Percentiles rank a stretch among this genome's conserved stretches.
Conservation (phyloP, 768 basidiomycete species). For the Lactifluus pinguis region DNA sequence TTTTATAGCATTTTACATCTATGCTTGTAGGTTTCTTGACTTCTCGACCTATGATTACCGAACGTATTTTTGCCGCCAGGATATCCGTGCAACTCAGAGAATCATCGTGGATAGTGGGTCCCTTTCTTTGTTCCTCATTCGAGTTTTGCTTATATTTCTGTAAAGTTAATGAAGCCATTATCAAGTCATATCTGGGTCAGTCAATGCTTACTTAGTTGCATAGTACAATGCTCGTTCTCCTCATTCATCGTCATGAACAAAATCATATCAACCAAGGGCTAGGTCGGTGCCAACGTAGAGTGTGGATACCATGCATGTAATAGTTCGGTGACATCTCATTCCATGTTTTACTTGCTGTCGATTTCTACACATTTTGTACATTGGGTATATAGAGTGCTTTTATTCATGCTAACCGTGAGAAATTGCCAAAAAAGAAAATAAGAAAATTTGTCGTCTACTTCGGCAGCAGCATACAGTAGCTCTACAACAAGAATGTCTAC, state of each 20-base stretch:
- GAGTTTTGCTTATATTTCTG: neutral
- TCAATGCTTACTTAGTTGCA: slow-evolving; percentile 20
- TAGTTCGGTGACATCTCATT: neutral
- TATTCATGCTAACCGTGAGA: slow-evolving; percentile 4
- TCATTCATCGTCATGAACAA: neutral
- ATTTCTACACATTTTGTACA: slow-evolving; percentile 2
- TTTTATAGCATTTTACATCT: slow-evolving; percentile 53
- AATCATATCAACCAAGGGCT: neutral
- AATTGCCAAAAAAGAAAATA: neutral
- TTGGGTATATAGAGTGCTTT: neutral
- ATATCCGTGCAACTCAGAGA: slow-evolving; percentile 18
- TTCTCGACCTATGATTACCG: neutral
- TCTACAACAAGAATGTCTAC: slow-evolving; percentile 45
- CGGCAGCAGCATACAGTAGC: too few species aligned
- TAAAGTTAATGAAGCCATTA: slow-evolving; percentile 56
- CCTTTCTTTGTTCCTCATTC: neutral
- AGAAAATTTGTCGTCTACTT: neutral
- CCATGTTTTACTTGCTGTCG: slow-evolving; percentile 3
- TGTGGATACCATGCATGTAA: neutral
- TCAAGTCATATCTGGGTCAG: slow-evolving; percentile 54
- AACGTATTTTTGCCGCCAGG: neutral
- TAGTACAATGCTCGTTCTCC: neutral
- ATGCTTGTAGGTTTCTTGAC: slow-evolving; percentile 42
- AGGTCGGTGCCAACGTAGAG: neutral
- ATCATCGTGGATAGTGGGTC: slow-evolving; percentile 54